Evolutionary conservation across 306 rosid species (phyloP).

Genomic region (Gleditsia sinensis): DNA sequence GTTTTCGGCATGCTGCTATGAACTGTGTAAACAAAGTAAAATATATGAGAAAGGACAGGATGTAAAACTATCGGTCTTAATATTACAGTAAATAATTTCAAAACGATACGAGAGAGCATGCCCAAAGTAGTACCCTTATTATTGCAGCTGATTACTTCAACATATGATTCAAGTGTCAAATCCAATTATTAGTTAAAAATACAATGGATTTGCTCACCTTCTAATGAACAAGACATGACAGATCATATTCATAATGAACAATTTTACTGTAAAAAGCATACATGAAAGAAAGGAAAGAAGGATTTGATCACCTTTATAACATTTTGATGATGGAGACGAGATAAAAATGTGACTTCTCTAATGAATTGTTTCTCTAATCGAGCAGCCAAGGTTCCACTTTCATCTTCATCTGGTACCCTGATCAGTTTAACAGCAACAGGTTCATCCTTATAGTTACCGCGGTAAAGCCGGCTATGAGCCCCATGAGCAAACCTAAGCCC

Average conservation of each 20-base stretch:
- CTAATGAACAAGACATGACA: conserved; percentile 24
- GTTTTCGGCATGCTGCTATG: conserved; percentile 80
- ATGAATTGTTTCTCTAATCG: conserved; percentile 77
- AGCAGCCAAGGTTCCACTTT: conserved; percentile 58
- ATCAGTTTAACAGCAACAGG: conserved; percentile 89
- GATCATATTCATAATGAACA: conserved; percentile 13
- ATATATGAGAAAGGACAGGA: conserved; percentile 23
- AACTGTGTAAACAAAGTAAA: conserved; percentile 62
- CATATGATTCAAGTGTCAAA: conserved; percentile 19
- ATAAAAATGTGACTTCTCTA: conserved; percentile 79
- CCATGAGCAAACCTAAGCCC: conserved; percentile 97
- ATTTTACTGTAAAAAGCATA: not conserved
- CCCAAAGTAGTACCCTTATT: conserved; percentile 1
- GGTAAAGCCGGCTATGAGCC: conserved; percentile 92
- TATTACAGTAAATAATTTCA: not conserved
- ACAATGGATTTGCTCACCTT: not conserved
- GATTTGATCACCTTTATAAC: conserved; percentile 70
- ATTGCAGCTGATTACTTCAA: not conserved
- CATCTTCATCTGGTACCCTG: conserved; percentile 78
- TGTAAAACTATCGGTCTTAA: conserved; percentile 4
- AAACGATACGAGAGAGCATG: conserved; percentile 27
- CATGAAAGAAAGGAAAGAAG: not conserved
- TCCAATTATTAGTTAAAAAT: not conserved
- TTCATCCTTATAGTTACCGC: conserved; percentile 75
- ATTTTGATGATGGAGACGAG: conserved; percentile 77